phyloP scores from a whole-genome alignment of 1,284 basidiomycete species.

The Mycosarcoma mackinlayi region DNA sequence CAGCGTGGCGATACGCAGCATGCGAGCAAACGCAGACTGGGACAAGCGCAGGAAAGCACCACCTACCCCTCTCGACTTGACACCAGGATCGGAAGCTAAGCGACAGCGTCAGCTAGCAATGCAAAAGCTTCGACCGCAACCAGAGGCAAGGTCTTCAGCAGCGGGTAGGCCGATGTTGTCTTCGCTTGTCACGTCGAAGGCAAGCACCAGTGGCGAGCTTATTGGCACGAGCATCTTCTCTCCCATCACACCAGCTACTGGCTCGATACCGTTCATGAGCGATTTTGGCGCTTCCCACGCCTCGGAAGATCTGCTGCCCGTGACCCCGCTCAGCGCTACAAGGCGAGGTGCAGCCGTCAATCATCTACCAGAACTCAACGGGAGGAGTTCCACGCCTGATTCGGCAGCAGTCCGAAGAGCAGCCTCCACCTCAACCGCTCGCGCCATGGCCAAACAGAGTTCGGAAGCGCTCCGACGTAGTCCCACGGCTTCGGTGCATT shows the following conservation, averaged over 20 bases:
- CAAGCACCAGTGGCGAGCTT: conserved; percentile 8
- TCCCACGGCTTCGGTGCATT: conserved; percentile 20
- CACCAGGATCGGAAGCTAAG: conserved; percentile 26
- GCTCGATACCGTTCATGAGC: conserved; percentile 1
- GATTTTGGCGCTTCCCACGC: conserved; percentile 9
- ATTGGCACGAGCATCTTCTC: conserved; percentile 37
- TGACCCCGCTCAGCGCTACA: conserved; percentile 50
- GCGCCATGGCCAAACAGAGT: conserved; percentile 8
- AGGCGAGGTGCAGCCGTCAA: conserved; percentile 34
- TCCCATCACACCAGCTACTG: conserved; percentile 36
- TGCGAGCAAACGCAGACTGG: conserved; percentile 48
- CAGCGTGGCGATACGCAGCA: conserved; percentile 37
- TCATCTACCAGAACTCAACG: conserved; percentile 3
- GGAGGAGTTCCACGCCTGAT: not conserved
- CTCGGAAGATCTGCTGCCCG: conserved; percentile 25
- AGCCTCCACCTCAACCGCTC: conserved; percentile 26
- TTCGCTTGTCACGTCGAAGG: not conserved
- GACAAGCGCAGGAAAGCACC: conserved; percentile 48
- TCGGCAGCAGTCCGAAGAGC: conserved; percentile 26
- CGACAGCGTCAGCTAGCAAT: conserved; percentile 23
- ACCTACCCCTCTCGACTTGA: conserved; percentile 45
- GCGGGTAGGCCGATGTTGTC: conserved; percentile 2
- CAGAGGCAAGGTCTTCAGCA: not conserved
- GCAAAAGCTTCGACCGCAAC: not conserved
- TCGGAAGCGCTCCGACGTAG: conserved; percentile 29